Percentiles rank a stretch among this genome's conserved stretches.
These are phyloP conservation scores for Mycena latifolia DNA, from an alignment of 768 basidiomycete species.

Conservation along the genomic window DNA sequence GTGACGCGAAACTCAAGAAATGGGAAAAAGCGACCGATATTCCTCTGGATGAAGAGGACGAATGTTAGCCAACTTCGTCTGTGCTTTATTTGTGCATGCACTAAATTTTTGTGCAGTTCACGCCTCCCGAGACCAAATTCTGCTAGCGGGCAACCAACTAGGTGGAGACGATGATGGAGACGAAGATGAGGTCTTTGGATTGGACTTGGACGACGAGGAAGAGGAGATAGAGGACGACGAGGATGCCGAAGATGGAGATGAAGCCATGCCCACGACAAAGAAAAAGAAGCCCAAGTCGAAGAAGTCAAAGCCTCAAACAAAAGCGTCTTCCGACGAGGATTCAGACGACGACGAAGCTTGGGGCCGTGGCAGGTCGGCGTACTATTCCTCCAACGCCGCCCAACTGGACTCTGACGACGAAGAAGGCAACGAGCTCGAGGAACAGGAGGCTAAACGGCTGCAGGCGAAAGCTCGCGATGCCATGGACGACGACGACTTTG, in stretches of 20 bases:
- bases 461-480: constrained; percentile 81
- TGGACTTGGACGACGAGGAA: constrained; percentile 47
- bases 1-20: constrained; percentile 66
- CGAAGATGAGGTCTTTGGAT: constrained; percentile 45
- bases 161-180: constrained; percentile 55
- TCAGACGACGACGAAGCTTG: constrained; percentile 77
- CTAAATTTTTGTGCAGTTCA: constrained; percentile 65
- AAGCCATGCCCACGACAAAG: constrained; percentile 21
- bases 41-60: constrained; percentile 82
- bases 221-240: constrained; percentile 44
- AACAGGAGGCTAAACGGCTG: constrained; percentile 85
- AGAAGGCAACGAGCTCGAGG: constrained; percentile 89
- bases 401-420: constrained; percentile 89
- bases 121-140: constrained; percentile 78
- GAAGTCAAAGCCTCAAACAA: constrained; percentile 38
- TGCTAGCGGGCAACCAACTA: constrained; percentile 71
- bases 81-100: constrained; percentile 2
- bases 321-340: constrained; percentile 42
- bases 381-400: constrained; percentile 89
- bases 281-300: constrained; percentile 35
- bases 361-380: constrained; percentile 84
- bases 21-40: constrained; percentile 80
- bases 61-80: constrained; percentile 62
- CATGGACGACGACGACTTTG: constrained; percentile 87
- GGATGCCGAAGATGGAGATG: constrained; percentile 39